phyloP scores from a whole-genome alignment of 2,329 filamentous ascomycete genomes.

The Aspergillus persii region DNA sequence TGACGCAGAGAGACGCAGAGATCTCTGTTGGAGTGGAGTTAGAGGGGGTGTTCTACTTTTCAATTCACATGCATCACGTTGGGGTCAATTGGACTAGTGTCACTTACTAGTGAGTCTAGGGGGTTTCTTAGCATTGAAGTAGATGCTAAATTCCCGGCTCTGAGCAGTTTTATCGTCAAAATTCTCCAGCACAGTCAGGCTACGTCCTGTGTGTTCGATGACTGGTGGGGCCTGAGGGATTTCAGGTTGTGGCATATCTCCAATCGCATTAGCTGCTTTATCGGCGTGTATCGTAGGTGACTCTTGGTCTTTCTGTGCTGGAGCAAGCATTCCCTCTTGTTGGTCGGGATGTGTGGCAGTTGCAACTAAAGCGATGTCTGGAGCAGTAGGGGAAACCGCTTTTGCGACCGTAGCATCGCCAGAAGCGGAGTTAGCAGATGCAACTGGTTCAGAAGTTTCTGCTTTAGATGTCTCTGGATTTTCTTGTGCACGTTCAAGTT shows the following conservation, averaged over 20 bases:
- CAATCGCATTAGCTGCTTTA: constrained; percentile 12
- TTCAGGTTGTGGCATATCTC: constrained; percentile 24
- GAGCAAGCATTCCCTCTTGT: neutral
- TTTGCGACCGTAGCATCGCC: neutral
- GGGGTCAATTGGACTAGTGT: neutral
- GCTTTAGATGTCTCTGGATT: constrained; percentile 7
- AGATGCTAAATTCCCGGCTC: constrained; percentile 53
- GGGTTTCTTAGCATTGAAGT: constrained; percentile 54
- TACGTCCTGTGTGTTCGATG: constrained; percentile 54
- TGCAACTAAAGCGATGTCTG: neutral
- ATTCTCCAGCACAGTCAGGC: constrained; percentile 58
- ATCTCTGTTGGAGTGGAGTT: constrained; percentile 33
- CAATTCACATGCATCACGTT: neutral
- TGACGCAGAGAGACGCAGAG: constrained; percentile 64
- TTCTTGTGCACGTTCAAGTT: neutral
- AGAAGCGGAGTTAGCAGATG: constrained; percentile 6
- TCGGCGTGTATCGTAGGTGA: constrained; percentile 18
- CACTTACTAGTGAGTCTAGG: constrained; percentile 48
- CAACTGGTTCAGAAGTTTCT: constrained; percentile 1
- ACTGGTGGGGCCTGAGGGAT: constrained; percentile 33
- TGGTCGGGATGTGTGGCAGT: constrained; percentile 3
- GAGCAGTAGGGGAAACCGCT: neutral
- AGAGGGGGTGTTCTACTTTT: neutral
- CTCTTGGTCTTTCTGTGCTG: constrained; percentile 9
- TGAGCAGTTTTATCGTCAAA: constrained; percentile 57